These are phyloP conservation scores for Huntiella bhutanensis DNA, from an alignment of 2,329 filamentous ascomycete genomes.

Conservation along the genomic window DNA sequence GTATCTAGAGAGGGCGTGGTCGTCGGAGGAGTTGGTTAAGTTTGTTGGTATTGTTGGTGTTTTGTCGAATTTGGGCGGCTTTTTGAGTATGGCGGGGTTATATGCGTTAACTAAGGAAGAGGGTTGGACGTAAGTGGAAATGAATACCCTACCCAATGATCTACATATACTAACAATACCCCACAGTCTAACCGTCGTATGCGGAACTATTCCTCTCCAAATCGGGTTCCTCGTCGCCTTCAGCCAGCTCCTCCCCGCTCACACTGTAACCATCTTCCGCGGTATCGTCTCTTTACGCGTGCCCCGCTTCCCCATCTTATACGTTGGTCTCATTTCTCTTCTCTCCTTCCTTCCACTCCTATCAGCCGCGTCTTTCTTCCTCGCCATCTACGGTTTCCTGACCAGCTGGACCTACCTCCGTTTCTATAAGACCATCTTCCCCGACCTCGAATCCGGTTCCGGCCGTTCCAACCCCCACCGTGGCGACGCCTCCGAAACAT, in stretches of 20 bases:
- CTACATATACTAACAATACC: constrained; percentile 13
- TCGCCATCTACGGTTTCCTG: constrained; percentile 65
- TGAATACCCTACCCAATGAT: neutral
- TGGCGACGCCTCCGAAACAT: constrained; percentile 89
- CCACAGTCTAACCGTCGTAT: constrained; percentile 56
- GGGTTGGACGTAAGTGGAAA: constrained; percentile 43
- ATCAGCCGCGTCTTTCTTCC: constrained; percentile 56
- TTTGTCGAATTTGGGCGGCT: constrained; percentile 61
- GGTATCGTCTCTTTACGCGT: constrained; percentile 80
- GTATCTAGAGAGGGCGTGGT: constrained; percentile 93
- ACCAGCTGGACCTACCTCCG: constrained; percentile 89
- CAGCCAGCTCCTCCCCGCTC: constrained; percentile 91
- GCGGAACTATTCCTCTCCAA: constrained; percentile 75
- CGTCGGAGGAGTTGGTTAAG: constrained; percentile 76
- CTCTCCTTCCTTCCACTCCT: constrained; percentile 38
- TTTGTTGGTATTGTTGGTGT: constrained; percentile 62
- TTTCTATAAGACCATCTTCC: constrained; percentile 69
- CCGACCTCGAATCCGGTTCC: constrained; percentile 40
- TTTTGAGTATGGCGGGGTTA: constrained; percentile 54
- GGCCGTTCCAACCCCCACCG: constrained; percentile 36
- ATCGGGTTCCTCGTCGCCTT: constrained; percentile 91
- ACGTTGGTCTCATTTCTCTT: constrained; percentile 55
- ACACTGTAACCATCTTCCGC: constrained; percentile 86
- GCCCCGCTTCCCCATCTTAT: constrained; percentile 47
- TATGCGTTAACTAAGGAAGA: constrained; percentile 50